phyloP scores from a whole-genome alignment of 495 filamentous ascomycete species.

The Hypoxylon fragiforme region DNA sequence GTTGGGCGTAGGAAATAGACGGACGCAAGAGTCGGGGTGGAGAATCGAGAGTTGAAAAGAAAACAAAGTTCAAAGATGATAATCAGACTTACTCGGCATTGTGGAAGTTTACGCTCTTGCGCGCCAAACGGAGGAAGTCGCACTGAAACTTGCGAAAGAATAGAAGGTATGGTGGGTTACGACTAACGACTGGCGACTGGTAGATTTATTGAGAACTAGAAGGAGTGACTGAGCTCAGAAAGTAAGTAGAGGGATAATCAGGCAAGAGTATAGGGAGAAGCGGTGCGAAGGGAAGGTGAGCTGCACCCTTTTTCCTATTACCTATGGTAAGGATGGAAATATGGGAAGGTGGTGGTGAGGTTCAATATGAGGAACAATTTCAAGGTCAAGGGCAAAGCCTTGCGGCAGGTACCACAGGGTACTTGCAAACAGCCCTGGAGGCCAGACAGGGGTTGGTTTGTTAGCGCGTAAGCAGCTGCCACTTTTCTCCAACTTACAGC shows the following conservation, averaged over 20 bases:
- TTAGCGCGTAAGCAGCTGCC: not conserved
- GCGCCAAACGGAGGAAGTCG: conserved; percentile 8
- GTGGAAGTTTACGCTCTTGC: conserved; percentile 18
- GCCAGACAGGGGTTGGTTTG: conserved; percentile 9
- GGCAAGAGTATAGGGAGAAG: not conserved
- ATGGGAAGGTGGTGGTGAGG: not conserved
- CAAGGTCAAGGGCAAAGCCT: conserved; percentile 14
- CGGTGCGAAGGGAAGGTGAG: not conserved
- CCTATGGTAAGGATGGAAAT: not conserved
- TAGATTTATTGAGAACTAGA: conserved; percentile 3
- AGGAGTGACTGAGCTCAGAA: conserved; percentile 26
- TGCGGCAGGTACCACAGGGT: conserved; percentile 3
- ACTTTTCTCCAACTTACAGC: not conserved
- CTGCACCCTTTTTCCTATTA: conserved; percentile 3
- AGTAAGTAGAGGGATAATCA: not conserved
- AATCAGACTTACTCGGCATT: conserved; percentile 42
- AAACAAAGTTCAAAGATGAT: too few relatives aligned
- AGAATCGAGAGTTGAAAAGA: not conserved
- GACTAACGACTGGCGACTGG: not conserved
- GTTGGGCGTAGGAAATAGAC: not conserved
- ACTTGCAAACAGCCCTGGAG: not conserved
- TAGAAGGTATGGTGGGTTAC: not conserved
- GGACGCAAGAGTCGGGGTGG: too few relatives aligned
- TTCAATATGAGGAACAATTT: conserved; percentile 12
- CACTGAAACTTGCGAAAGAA: not conserved